A percentile compares a stretch with the other conserved stretches of the same genome.
These are phyloP conservation scores for Calonectria fujianensis DNA, from an alignment of 2,329 filamentous ascomycete genomes.

Conservation along the genomic window DNA sequence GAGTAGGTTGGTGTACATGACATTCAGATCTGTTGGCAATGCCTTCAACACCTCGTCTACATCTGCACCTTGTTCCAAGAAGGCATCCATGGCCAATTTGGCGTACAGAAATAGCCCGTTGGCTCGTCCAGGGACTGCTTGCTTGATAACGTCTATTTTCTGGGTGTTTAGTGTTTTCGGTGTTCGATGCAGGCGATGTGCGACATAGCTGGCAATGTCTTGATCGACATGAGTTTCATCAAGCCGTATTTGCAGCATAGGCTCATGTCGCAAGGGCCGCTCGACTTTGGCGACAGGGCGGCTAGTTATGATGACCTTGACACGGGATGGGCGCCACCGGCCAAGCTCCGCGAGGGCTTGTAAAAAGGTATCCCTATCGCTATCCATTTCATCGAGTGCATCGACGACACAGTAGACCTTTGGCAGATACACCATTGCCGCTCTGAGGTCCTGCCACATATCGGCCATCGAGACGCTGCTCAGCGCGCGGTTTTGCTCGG, in stretches of 20 bases:
- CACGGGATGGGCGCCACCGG: conserved; percentile 52
- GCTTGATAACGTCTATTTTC: conserved; percentile 29
- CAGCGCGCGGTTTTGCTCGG: neutral
- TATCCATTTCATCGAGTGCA: conserved; percentile 69
- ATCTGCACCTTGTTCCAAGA: conserved; percentile 12
- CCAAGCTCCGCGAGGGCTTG: conserved; percentile 58
- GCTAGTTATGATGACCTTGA: conserved; percentile 67
- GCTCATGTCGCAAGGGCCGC: conserved; percentile 51
- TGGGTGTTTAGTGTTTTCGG: conserved; percentile 46
- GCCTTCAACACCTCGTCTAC: conserved; percentile 14
- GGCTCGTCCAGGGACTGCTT: conserved; percentile 34
- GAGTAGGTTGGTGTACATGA: conserved; percentile 37
- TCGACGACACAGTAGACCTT: conserved; percentile 64
- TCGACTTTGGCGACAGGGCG: conserved; percentile 60
- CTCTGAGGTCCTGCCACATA: conserved; percentile 55
- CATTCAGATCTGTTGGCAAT: conserved; percentile 36
- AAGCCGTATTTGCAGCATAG: conserved; percentile 60
- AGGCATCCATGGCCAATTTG: conserved; percentile 44
- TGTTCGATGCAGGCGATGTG: conserved; percentile 41
- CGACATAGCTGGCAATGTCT: conserved; percentile 64
- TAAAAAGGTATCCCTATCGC: conserved; percentile 58
- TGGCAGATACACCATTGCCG: conserved; percentile 49
- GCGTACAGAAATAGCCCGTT: conserved; percentile 48
- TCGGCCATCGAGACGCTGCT: conserved; percentile 43
- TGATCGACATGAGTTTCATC: conserved; percentile 59